A percentile compares a stretch with the other conserved stretches of the same genome.
Conservation (phyloP, 768 basidiomycete genomes). For the Lactarius deliciosus region DNA sequence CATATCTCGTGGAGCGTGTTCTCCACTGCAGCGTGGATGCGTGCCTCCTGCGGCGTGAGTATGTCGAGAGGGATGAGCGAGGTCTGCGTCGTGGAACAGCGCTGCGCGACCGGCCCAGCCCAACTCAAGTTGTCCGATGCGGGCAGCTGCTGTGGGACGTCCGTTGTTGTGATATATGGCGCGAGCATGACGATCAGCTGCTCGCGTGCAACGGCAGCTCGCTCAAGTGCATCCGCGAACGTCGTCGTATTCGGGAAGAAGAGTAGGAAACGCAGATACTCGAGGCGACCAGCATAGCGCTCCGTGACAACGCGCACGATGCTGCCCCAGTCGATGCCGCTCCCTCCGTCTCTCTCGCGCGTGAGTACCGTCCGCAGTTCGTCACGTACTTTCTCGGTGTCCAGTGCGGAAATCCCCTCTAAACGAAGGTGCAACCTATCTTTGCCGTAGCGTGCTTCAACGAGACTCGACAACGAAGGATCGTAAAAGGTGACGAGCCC, state of each 20-base stretch:
- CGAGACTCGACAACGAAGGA: slow-evolving; percentile 39
- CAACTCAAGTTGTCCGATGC: slow-evolving; percentile 18
- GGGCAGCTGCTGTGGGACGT: slow-evolving; percentile 10
- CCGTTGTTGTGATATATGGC: slow-evolving; percentile 34
- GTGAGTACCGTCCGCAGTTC: slow-evolving; percentile 34
- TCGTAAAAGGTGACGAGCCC: slow-evolving; percentile 48
- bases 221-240: slow-evolving; percentile 8
- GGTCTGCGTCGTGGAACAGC: slow-evolving; percentile 25
- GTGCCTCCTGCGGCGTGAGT: slow-evolving; percentile 27
- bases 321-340: slow-evolving; percentile 45
- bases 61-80: not conserved
- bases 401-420: slow-evolving; percentile 36
- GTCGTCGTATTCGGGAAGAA: slow-evolving; percentile 32
- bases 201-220: slow-evolving; percentile 14
- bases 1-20: slow-evolving; percentile 22
- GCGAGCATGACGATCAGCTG: slow-evolving; percentile 31
- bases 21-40: slow-evolving; percentile 24
- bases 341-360: slow-evolving; percentile 28
- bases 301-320: slow-evolving; percentile 42
- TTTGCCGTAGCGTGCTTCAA: slow-evolving; percentile 34
- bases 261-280: slow-evolving; percentile 41
- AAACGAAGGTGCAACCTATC: slow-evolving; percentile 41
- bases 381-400: slow-evolving; percentile 26
- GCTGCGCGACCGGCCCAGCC: slow-evolving; percentile 25
- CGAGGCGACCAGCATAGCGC: slow-evolving; percentile 45